Evolutionary conservation across 352 stramenopile species (phyloP).

Genomic region (Phytophthora sp.): DNA sequence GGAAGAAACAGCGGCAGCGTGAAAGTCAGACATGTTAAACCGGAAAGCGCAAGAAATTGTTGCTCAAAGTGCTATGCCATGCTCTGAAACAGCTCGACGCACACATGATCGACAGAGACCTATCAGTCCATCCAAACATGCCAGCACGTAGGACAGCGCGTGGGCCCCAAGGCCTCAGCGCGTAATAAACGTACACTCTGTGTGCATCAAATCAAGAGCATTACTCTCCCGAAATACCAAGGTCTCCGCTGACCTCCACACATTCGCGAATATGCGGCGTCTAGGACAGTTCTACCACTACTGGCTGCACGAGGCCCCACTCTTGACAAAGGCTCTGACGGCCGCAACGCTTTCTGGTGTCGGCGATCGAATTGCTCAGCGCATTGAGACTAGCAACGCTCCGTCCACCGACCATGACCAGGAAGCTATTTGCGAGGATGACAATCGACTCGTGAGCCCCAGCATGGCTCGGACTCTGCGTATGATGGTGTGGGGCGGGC

Average conservation of each 20-base stretch:
- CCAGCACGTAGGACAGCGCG: no score
- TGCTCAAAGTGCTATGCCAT: no score
- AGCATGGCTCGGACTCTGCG: slow-evolving; percentile 57
- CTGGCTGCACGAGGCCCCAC: slow-evolving; percentile 49
- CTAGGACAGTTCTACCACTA: slow-evolving; percentile 45
- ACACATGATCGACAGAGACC: no score
- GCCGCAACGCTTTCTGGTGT: slow-evolving; percentile 49
- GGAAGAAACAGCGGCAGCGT: slow-evolving; percentile 19
- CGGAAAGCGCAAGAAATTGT: no score
- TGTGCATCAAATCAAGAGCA: slow-evolving; percentile 15
- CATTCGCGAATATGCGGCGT: slow-evolving; percentile 25
- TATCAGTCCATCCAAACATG: no score
- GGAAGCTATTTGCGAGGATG: background rate
- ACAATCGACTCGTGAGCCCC: slow-evolving; percentile 14
- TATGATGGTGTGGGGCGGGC: slow-evolving; percentile 88
- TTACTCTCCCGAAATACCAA: slow-evolving; percentile 10
- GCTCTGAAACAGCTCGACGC: no score
- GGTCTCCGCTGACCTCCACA: slow-evolving; percentile 1
- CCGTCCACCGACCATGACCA: background rate
- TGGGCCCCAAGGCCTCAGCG: no score
- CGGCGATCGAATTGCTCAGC: slow-evolving; percentile 56
- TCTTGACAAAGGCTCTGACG: slow-evolving; percentile 62
- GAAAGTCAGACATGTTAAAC: no score
- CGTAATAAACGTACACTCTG: background rate
- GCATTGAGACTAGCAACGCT: slow-evolving; percentile 25